These are phyloP conservation scores for Pneumocystis canis DNA, from an alignment of 1,139 yeast species.

Conservation along the genomic window DNA sequence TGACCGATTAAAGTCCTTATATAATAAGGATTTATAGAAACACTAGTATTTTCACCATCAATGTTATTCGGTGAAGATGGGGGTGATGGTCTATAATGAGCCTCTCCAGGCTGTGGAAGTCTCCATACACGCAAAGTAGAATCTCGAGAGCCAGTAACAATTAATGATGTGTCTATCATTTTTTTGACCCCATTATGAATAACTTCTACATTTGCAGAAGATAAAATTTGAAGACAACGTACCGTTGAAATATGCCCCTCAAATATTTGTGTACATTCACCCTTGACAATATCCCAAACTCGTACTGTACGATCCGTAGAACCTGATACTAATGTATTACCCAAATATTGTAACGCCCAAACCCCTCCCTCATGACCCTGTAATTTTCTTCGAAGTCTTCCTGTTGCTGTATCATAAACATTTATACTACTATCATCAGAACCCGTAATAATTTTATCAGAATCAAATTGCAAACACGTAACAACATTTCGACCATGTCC, in stretches of 20 bases:
- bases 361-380: constrained; percentile 95
- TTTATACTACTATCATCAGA: constrained; percentile 77
- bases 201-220: constrained; percentile 23
- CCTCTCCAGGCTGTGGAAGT: constrained; percentile 44
- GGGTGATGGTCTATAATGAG: constrained; percentile 6
- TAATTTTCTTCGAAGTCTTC: constrained; percentile 36
- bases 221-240: constrained; percentile 77
- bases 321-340: constrained; percentile 69
- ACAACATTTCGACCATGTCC: constrained; percentile 76
- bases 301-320: constrained; percentile 85
- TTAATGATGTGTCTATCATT: constrained; percentile 17
- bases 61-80: constrained; percentile 7
- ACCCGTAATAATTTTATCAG: constrained; percentile 80
- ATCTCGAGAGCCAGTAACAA: constrained; percentile 83
- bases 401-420: constrained; percentile 65
- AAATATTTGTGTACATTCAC: constrained; percentile 69
- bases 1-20: constrained; percentile 74
- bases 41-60: constrained; percentile 2
- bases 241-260: constrained; percentile 93
- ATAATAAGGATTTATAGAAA: constrained; percentile 45
- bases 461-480: constrained; percentile 87
- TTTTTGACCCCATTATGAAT: constrained; percentile 7
- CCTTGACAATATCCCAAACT: constrained; percentile 71
- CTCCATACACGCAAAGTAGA: constrained; percentile 81
- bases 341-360: constrained; percentile 87